Percentiles rank a stretch among this genome's conserved stretches.
Conservation (phyloP, 306 rosid genomes). For the Castanea mollissima region DNA sequence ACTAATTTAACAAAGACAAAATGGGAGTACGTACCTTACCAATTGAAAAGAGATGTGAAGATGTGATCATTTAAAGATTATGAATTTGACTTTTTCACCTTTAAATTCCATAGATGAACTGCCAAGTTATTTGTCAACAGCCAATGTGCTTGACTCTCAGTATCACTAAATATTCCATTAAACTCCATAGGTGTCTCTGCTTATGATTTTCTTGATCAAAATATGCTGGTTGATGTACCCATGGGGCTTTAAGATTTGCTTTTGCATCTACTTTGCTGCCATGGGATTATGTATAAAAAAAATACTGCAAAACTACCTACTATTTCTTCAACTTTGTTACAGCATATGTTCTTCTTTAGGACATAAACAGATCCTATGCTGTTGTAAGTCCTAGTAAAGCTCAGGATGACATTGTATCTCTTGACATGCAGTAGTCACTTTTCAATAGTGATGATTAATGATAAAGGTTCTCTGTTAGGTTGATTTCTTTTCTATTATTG, state of each 20-base stretch:
- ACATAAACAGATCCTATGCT: neutral
- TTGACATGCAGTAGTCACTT: neutral
- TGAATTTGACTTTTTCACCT: neutral
- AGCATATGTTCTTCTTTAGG: neutral
- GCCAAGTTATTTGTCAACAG: neutral
- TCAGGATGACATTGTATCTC: neutral
- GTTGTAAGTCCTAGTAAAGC: conserved; percentile 2
- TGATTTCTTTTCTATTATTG: neutral
- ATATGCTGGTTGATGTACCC: neutral
- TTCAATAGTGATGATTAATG: neutral
- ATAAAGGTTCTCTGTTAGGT: neutral
- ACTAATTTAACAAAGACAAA: neutral
- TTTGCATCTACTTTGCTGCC: neutral
- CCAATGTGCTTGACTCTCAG: neutral
- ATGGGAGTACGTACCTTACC: neutral
- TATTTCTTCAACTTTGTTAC: neutral
- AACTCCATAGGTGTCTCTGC: neutral
- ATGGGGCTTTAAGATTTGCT: neutral
- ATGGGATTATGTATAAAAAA: neutral
- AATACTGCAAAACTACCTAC: neutral
- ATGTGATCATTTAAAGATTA: neutral
- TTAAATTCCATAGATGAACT: neutral
- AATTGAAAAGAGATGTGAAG: neutral
- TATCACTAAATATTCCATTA: neutral
- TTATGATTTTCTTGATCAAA: neutral